Evolutionary conservation across 2,329 filamentous ascomycete species (phyloP).

Genomic region (Aspergillus ochraceus): DNA sequence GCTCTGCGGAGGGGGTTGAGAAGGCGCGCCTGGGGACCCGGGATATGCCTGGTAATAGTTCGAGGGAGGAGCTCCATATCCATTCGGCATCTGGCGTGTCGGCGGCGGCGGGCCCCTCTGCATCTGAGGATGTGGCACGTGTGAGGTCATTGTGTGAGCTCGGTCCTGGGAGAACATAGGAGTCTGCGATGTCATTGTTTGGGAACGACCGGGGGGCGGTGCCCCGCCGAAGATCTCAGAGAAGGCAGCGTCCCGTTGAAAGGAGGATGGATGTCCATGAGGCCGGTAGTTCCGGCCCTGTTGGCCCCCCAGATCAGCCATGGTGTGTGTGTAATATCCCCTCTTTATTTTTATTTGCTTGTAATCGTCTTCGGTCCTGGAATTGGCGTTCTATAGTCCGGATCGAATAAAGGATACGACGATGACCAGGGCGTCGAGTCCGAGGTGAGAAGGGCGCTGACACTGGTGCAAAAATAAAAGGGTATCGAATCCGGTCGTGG

Average conservation of each 20-base stretch:
- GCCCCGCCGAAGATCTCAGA: slow-evolving; percentile 91
- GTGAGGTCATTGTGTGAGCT: slow-evolving; percentile 75
- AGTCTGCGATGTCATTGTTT: slow-evolving; percentile 88
- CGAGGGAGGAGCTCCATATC: slow-evolving; percentile 40
- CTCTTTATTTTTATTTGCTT: slow-evolving; percentile 2
- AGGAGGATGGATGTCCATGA: slow-evolving; percentile 55
- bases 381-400: slow-evolving; percentile 7
- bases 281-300: slow-evolving; percentile 61
- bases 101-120: slow-evolving; percentile 43
- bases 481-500: slow-evolving; percentile 32
- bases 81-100: slow-evolving; percentile 46
- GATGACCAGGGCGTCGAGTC: background rate
- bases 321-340: slow-evolving; percentile 31
- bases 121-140: slow-evolving; percentile 45
- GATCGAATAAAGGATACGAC: slow-evolving; percentile 7
- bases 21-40: slow-evolving; percentile 32
- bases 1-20: slow-evolving; percentile 57
- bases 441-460: background rate
- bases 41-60: slow-evolving; percentile 44
- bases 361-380: slow-evolving; percentile 2
- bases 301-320: slow-evolving; percentile 66
- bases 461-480: slow-evolving; percentile 6
- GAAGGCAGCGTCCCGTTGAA: slow-evolving; percentile 89
- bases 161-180: slow-evolving; percentile 64
- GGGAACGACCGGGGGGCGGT: slow-evolving; percentile 83